These are phyloP conservation scores for Nasturtium officinale DNA, from an alignment of 345 rosid species.

Conservation along the genomic window DNA sequence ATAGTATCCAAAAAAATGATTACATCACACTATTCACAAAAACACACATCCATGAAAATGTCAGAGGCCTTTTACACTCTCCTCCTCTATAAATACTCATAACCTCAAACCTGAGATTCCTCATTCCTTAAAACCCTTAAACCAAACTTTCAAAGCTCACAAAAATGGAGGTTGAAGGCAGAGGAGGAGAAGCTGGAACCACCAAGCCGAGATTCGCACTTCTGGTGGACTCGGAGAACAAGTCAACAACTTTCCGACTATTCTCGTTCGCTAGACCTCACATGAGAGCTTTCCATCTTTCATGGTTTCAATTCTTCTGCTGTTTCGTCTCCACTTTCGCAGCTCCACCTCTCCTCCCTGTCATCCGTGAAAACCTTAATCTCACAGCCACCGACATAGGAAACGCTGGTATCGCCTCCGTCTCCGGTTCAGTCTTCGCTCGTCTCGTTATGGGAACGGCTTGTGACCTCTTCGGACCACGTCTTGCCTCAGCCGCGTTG, in stretches of 20 bases:
- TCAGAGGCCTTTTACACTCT: slow-evolving; percentile 19
- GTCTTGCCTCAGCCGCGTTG: slow-evolving; percentile 83
- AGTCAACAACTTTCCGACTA: slow-evolving; percentile 68
- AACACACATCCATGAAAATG: slow-evolving; percentile 18
- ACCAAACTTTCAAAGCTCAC: not conserved
- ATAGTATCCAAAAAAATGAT: slow-evolving; percentile 10
- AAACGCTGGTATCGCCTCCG: slow-evolving; percentile 90
- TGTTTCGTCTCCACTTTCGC: slow-evolving; percentile 90
- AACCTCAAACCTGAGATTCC: slow-evolving; percentile 13
- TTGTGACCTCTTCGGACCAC: slow-evolving; percentile 86
- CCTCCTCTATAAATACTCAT: slow-evolving; percentile 38
- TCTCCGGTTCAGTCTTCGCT: slow-evolving; percentile 86
- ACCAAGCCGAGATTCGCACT: slow-evolving; percentile 53
- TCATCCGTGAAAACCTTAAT: slow-evolving; percentile 78
- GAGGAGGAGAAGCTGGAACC: slow-evolving; percentile 30
- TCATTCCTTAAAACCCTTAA: slow-evolving; percentile 11
- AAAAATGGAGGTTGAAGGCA: slow-evolving; percentile 39
- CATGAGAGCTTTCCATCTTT: slow-evolving; percentile 86
- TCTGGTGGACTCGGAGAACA: slow-evolving; percentile 83
- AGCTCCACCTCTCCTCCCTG: slow-evolving; percentile 84
- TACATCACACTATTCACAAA: slow-evolving; percentile 14
- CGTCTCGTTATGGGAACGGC: slow-evolving; percentile 80
- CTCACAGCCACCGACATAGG: slow-evolving; percentile 89
- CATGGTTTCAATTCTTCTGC: slow-evolving; percentile 84
- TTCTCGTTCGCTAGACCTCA: slow-evolving; percentile 77